These are phyloP conservation scores for Phlyctochytrium bullatum DNA, from an alignment of 192 early-diverging fungal species.

Conservation along the genomic window DNA sequence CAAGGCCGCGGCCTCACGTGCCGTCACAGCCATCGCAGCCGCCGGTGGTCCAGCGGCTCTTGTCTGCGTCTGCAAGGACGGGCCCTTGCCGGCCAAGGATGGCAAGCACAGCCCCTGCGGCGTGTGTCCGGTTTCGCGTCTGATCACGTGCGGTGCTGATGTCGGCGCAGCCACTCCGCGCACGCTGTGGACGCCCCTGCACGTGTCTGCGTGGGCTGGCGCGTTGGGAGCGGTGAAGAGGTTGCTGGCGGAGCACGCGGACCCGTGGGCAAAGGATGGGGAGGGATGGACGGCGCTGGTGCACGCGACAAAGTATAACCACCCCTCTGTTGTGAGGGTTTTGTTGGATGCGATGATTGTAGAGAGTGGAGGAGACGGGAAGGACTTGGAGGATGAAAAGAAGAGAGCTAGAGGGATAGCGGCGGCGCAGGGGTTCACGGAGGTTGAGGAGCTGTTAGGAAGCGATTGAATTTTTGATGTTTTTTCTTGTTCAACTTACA, in stretches of 20 bases:
- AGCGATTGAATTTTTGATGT: no score
- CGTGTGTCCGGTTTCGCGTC: background rate
- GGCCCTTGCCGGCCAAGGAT: background rate
- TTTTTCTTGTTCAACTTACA: no score
- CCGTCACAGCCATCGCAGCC: background rate
- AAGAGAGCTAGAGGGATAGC: background rate
- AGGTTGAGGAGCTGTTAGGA: no score
- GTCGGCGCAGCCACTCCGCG: background rate
- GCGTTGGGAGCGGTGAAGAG: background rate
- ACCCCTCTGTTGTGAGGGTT: slow-evolving; percentile 4
- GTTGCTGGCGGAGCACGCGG: background rate
- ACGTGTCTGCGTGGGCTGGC: slow-evolving; percentile 25
- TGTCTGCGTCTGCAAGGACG: background rate
- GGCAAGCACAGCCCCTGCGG: background rate
- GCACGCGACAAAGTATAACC: slow-evolving; percentile 29
- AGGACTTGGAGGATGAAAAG: background rate
- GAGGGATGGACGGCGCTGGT: slow-evolving; percentile 26
- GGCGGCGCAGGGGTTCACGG: background rate
- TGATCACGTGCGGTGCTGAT: slow-evolving; percentile 10
- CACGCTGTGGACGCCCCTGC: slow-evolving; percentile 23
- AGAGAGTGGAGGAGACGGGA: no score
- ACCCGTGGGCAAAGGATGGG: slow-evolving; percentile 12
- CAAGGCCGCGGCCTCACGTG: slow-evolving; percentile 4
- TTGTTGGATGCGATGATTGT: slow-evolving; percentile 10
- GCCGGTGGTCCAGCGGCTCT: background rate